Evolutionary conservation across 495 filamentous ascomycete species (phyloP), one percentile per base, ranked within the genome.

Genomic region (Aspergillus biplanus): DNA sequence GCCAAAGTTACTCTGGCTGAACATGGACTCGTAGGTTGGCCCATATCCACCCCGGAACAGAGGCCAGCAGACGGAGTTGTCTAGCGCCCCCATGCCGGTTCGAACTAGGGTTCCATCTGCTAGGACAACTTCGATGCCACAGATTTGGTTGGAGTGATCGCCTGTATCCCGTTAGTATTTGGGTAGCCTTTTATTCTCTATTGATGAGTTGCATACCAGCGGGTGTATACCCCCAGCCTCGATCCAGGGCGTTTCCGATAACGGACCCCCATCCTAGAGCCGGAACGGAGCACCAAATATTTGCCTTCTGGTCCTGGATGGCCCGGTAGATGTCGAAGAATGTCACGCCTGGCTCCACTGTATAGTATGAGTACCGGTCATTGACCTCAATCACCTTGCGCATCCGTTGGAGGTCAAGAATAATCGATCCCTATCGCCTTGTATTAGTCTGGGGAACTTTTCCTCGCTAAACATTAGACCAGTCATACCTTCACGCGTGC

Each of bases 11-110:
- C 71, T 78, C 66, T 88, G 86, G 0, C 78, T 75, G 70, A 88
- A 88, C 56, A 87, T 78, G 33, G 84, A 84, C 65, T 88, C 84
- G 33, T 75, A 73, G 39, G 79, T 76, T 4, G 85, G 85, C 2
- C 85, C 85, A 65, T 83, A 87, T 5, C 80, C 83, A 53, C 83
- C 80, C 5, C 79, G 76, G 62, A 86, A 88, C 1, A 78, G 72
- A 60, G 83, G 82, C 80, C 79, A 58, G 47, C 15, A 57, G 15
- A 16, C 33, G 7, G 54, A 46, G 15, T 50, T 64, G 33, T 33
- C n/a, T n/a, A 64, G 83, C 0, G 76, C 76, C 11, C 74, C 71
- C 46, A 35, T 32, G 2, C 64, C 64, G 6, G 59, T 66, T 15
- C 60, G 64, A 13, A 66, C 53, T 7, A 66, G 0, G 27, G 27